A percentile compares a stretch with the other conserved stretches of the same genome.
phyloP scores from a whole-genome alignment of 2,329 filamentous ascomycete genomes.

The Ambrosiella xylebori region DNA sequence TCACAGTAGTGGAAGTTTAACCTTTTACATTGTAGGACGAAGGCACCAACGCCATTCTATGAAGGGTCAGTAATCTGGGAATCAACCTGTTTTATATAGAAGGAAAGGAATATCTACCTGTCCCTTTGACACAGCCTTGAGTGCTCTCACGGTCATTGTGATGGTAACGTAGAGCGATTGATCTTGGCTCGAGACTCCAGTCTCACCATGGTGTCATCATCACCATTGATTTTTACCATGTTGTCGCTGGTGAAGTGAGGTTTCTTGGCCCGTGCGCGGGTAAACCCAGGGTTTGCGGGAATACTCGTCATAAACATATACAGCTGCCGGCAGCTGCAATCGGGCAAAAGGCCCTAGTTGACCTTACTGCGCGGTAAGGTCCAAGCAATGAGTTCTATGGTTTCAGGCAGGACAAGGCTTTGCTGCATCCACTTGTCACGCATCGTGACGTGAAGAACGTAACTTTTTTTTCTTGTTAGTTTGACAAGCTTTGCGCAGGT shows the following conservation, averaged over 20 bases:
- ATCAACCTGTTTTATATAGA: background rate
- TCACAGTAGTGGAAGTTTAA: slow-evolving; percentile 96
- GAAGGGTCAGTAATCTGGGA: slow-evolving; percentile 5
- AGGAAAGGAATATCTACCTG: slow-evolving; percentile 27
- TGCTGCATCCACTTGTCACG: slow-evolving; percentile 5
- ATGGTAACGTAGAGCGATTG: background rate
- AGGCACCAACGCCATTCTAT: slow-evolving; percentile 90
- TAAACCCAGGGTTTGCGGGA: background rate
- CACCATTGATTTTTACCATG: background rate
- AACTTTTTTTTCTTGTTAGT: background rate
- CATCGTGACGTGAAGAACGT: slow-evolving; percentile 6
- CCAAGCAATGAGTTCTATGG: background rate
- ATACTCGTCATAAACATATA: background rate
- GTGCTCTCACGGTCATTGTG: slow-evolving; percentile 38
- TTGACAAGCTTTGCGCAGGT: background rate
- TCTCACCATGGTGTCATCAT: background rate
- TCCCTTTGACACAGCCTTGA: slow-evolving; percentile 34
- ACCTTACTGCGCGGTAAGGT: background rate
- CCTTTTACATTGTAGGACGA: slow-evolving; percentile 92
- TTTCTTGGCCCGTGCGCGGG: background rate
- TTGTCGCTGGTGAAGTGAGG: background rate
- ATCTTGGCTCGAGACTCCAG: background rate
- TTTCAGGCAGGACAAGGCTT: slow-evolving; percentile 6
- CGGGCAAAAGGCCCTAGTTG: background rate
- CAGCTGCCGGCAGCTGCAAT: background rate